These are phyloP conservation scores for Citrus sinensis DNA, from an alignment of 345 rosid genomes.

Conservation along the genomic window DVS_A1.0 CM039169.1:28966001-28966500, in stretches of 20 bases:
- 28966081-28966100: conserved; percentile 62
- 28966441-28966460: conserved; percentile 63
- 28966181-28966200: conserved; percentile 66
- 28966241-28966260: conserved; percentile 54
- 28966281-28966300: conserved; percentile 59
- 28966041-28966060: conserved; percentile 46
- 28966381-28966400: conserved; percentile 63
- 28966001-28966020: conserved; percentile 1
- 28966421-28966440: conserved; percentile 77
- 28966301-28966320: conserved; percentile 56
- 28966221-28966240: conserved; percentile 78
- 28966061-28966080: conserved; percentile 83
- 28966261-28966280: conserved; percentile 51
- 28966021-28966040: conserved; percentile 59
- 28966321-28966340: conserved; percentile 61
- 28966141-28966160: conserved; percentile 65
- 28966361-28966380: conserved; percentile 73
- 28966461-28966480: conserved; percentile 67
- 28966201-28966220: conserved; percentile 48
- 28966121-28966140: conserved; percentile 64
- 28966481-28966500: conserved; percentile 61
- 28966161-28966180: conserved; percentile 54
- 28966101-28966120: conserved; percentile 75
- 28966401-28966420: conserved; percentile 75
- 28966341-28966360: conserved; percentile 54